Evolutionary conservation across 306 rosid species (phyloP), one percentile per base, ranked within the genome.

Genomic region (Cucurbita maxima): DNA sequence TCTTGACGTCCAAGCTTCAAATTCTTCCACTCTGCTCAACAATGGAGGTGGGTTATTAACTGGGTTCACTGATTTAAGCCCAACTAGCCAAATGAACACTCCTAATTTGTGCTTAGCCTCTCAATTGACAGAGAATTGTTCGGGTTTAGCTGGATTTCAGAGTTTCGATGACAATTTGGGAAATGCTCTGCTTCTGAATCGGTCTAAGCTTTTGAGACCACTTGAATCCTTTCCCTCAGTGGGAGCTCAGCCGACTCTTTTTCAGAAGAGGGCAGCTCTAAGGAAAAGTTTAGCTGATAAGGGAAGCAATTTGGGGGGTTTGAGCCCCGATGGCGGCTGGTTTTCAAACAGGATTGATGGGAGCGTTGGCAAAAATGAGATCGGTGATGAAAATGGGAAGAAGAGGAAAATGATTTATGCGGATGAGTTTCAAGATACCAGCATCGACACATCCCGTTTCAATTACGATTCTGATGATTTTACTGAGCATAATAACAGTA

Each of bases 401-500:
- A 74, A 75, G 73, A 75, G 73, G 63, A 75, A 12, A 18, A 61
- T 75, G 72, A 15, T 55, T 15, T 34, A 51, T 79, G 86, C 83
- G 72, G 88, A 76, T 22, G 96, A 84, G 16, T 51, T 78, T 8
- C 96, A 85, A 1, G 97, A 90, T 52, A 76, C 25, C 10, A 94
- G 93, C 71, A 41, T 75, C 51, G 97, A 83, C 51, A 81, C 83
- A 12, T 86, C 99, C 0, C 84, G 82, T 69, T 74, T 87, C 82
- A 93, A 87, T 78, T 95, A 89, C 68, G 99, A 95, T 71, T 91
- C 96, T 5, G 99, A 95, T 76, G 97, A 89, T 43, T 68, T 67
- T 10, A 79, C 85, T 52, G 96, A 86, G 80, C 71, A 57, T 58
- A 70, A 66, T 3, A 11, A 66, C 72, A 44, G 38, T 44, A 83